Conservation (phyloP, 2,329 filamentous ascomycete species). For the Magnaporthiopsis incrustans region DNA sequence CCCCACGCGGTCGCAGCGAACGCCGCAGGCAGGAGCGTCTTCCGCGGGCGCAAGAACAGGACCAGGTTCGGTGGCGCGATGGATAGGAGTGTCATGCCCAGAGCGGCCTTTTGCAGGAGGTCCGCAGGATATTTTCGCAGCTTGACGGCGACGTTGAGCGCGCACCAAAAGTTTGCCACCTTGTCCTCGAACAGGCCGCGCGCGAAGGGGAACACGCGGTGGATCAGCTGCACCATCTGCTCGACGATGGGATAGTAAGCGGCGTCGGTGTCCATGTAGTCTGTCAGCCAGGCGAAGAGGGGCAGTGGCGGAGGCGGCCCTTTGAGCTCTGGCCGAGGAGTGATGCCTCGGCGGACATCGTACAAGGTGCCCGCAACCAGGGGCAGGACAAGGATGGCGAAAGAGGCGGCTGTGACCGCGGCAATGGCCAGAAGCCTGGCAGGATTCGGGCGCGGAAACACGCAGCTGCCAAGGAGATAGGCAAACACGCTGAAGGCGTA, state of each 20-base stretch:
- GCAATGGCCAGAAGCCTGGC: conserved; percentile 67
- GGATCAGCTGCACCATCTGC: conserved; percentile 74
- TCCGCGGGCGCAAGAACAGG: conserved; percentile 70
- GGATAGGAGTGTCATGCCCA: conserved; percentile 64
- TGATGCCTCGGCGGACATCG: conserved; percentile 57
- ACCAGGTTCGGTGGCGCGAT: conserved; percentile 74
- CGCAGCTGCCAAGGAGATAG: conserved; percentile 78
- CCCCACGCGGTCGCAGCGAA: conserved; percentile 86
- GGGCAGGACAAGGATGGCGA: conserved; percentile 67
- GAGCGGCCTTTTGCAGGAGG: conserved; percentile 67
- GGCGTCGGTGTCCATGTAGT: conserved; percentile 54
- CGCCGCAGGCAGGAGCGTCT: conserved; percentile 68
- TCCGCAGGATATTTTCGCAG: conserved; percentile 64
- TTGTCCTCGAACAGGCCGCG: conserved; percentile 98
- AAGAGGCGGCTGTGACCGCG: conserved; percentile 62
- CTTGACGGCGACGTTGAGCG: conserved; percentile 83
- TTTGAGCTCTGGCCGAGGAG: conserved; percentile 46
- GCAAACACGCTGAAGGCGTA: conserved; percentile 91
- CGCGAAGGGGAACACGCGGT: conserved; percentile 92
- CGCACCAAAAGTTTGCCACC: conserved; percentile 97
- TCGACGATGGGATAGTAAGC: conserved; percentile 68
- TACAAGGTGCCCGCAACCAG: conserved; percentile 65
- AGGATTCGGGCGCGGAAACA: conserved; percentile 64
- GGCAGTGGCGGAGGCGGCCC: conserved; percentile 55
- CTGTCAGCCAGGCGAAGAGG: conserved; percentile 48